Base-by-base conservation (phyloP, 129 eudicot species). In the Cynara cardunculus region DNA sequence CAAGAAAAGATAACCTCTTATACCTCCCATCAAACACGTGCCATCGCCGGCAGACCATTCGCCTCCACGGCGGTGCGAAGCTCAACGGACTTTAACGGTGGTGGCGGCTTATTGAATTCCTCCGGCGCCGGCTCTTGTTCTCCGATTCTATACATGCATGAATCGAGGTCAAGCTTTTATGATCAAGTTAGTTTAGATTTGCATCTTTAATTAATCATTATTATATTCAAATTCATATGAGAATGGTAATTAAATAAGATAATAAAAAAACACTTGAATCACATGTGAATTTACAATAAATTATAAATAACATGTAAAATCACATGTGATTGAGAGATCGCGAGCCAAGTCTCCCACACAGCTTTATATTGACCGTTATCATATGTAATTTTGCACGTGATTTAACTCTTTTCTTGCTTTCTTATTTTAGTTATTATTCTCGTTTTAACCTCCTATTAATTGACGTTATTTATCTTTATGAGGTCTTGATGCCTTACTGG, bases 151-250 rank as follows among this genome's bases (percentile, higher is more conserved):
- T 26, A 76, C 61, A 71, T 70, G 82, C 49, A 69, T 53, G 77
- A 70, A 53, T 8, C 68, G 34, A 30, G 59, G 34, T 72, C 64
- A 76, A 53, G 44, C 4, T 35, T 70, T 61, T 39, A 37, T 59
- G 82, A 41, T 61, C 86, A 83, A 77, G 82, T 83, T 78, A 71
- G 86, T 77, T 41, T 83, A 64, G 86, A 83, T 77, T 71, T 83
- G 82, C 82, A 77, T 83, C 86, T 83, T 71, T 83, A 14, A 18
- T 71, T 83, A 14, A 18, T 16, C 22, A 41, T 3, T 10, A 41
- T 2, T 37, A 35, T 1, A 7, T 0, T 8, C 3, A 11, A 16
- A 16, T 11, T 41, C 53, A 41, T 1, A 41, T 0, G 16, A 10
- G 3, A 41, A 41, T 16, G 11, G 4, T 41, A 41, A 37, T 13